These are phyloP conservation scores for Fusarium graminum DNA, from an alignment of 2,329 filamentous ascomycete species.

Conservation along the genomic window DNA sequence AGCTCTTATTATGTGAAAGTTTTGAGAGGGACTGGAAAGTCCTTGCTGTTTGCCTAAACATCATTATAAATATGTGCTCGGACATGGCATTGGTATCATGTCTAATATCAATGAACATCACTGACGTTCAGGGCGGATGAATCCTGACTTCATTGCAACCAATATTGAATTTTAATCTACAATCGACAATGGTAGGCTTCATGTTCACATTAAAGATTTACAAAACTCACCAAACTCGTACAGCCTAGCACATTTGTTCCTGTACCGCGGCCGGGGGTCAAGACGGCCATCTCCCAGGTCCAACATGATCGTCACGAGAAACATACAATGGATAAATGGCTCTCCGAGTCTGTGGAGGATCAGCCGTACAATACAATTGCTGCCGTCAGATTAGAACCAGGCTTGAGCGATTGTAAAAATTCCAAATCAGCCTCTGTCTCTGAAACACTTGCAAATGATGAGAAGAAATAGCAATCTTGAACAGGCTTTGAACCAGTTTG, in stretches of 20 bases:
- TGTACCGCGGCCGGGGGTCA: not conserved
- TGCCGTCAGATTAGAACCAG: not conserved
- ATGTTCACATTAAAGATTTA: not conserved
- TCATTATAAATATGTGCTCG: not conserved
- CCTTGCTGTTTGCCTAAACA: not conserved
- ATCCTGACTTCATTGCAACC: not conserved
- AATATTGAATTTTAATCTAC: not conserved
- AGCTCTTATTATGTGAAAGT: not conserved
- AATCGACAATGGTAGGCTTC: not conserved
- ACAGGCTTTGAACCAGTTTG: too few species aligned
- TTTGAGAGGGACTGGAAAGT: not conserved
- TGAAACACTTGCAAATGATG: not conserved
- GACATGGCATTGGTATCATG: too few species aligned
- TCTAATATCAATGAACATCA: too few species aligned
- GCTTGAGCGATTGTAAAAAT: not conserved
- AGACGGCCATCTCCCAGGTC: not conserved
- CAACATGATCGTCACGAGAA: not conserved
- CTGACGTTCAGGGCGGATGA: too few species aligned
- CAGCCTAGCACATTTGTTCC: not conserved
- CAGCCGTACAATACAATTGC: conserved; percentile 2
- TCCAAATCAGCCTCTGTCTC: not conserved
- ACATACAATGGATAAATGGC: not conserved
- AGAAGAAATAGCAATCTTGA: too few species aligned
- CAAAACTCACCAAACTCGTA: not conserved
- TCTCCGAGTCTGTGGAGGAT: not conserved